These are phyloP conservation scores for Pterocarpus macrocarpus DNA, from an alignment of 306 rosid genomes.

Conservation along the genomic window DNA sequence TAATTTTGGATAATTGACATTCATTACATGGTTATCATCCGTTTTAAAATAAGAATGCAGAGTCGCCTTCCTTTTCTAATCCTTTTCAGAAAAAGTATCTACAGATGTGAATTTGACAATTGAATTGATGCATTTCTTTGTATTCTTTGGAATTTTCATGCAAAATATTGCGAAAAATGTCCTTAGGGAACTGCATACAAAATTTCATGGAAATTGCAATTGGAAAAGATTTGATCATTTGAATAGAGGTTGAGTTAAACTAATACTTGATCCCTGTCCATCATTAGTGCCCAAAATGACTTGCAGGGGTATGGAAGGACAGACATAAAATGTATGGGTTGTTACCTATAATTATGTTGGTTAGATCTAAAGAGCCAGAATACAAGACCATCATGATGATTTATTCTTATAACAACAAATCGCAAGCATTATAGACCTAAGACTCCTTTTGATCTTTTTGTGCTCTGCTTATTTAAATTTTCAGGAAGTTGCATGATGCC, in stretches of 20 bases:
- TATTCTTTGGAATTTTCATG: not conserved
- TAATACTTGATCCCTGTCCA: not conserved
- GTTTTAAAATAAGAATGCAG: not conserved
- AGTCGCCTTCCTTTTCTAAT: slow-evolving; percentile 5
- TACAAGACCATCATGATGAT: slow-evolving; percentile 4
- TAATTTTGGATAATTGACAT: slow-evolving; percentile 6
- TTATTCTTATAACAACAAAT: slow-evolving; percentile 20
- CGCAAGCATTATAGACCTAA: slow-evolving; percentile 14
- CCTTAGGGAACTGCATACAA: not conserved
- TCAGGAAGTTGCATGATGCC: slow-evolving; percentile 5
- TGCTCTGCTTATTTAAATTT: slow-evolving; percentile 9
- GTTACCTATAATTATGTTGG: slow-evolving; percentile 14
- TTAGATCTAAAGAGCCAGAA: slow-evolving; percentile 7
- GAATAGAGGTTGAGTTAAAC: slow-evolving; percentile 11
- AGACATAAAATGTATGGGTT: not conserved
- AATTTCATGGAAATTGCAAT: slow-evolving; percentile 5
- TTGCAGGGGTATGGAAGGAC: not conserved
- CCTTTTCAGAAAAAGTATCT: not conserved
- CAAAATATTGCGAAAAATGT: not conserved
- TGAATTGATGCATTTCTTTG: not conserved
- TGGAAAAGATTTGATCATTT: slow-evolving; percentile 11
- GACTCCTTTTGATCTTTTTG: slow-evolving; percentile 9
- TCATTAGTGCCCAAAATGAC: slow-evolving; percentile 11
- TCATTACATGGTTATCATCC: slow-evolving; percentile 8
- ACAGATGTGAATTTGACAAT: not conserved